Evolutionary conservation across 2,329 filamentous ascomycete genomes (phyloP), one percentile per base, ranked within the genome.

Genomic region (Alternaria brassicae): DNA sequence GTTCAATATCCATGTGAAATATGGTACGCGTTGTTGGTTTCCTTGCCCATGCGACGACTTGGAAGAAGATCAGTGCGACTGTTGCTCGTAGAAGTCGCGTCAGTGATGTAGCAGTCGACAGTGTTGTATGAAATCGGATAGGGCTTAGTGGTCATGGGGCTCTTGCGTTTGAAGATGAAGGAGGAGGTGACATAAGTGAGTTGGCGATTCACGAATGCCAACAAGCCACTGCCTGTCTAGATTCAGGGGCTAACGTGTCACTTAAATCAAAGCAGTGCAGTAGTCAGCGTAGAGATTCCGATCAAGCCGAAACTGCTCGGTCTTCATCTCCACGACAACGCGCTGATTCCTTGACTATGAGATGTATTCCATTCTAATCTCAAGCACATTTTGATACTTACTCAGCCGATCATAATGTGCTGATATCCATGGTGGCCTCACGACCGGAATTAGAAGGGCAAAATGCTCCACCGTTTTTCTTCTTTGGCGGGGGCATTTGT

Each of bases 11-110:
- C 19, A 9, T 37, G 13, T 17, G 8, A 9, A 39, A 4, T 9
- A 25, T 25, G 40, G 28, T n/a, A 27, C 42, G 6, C 39, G n/a
- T 19, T 62, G 47, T n/a, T 56, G 47, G 48, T 49, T 47, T 21
- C 49, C 53, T 17, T 60, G 53, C n/a, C 53, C 42, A n/a, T 56
- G 53, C 19, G 48, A 60, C 23, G 58, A 60, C 19, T 15, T 47
- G 19, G 53, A 60, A 17, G 58, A 60, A 23, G 58, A 60, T 17
- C 49, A 60, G 10, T 49, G 53, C 19, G 49, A 52, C 12, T 60
- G 44, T 36, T 50, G 34, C 30, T 66, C 10, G 12, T 40, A 13
- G 21, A 23, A 23, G 6, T 13, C 13, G n/a, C 15, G 8, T 23
- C 9, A 5, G 27, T 3, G 7, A 8, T 13, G 13, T 4, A 27